Evolutionary conservation across 768 basidiomycete species (phyloP).

Genomic region (Lactarius hengduanensis): DNA sequence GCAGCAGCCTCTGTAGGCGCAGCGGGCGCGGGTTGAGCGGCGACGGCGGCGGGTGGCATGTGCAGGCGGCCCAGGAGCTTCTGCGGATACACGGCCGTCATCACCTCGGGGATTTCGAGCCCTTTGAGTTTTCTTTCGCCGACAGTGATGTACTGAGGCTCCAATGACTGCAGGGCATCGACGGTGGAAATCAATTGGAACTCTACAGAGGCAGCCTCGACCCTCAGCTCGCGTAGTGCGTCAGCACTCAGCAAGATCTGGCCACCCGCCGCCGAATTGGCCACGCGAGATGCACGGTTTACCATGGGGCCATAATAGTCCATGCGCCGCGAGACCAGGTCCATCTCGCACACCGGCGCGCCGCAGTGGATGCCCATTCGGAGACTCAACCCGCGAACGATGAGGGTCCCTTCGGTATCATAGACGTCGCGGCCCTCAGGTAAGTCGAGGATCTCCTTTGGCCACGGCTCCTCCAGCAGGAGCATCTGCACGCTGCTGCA

Average conservation of each 20-base stretch:
- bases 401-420: slow-evolving; percentile 62
- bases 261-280: slow-evolving; percentile 80
- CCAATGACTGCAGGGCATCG: slow-evolving; percentile 72
- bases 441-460: slow-evolving; percentile 87
- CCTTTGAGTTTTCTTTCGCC: slow-evolving; percentile 95
- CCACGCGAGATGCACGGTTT: slow-evolving; percentile 87
- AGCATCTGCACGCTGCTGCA: slow-evolving; percentile 82
- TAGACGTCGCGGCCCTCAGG: slow-evolving; percentile 83
- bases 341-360: slow-evolving; percentile 81
- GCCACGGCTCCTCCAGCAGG: slow-evolving; percentile 84
- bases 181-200: slow-evolving; percentile 46
- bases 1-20: slow-evolving; percentile 29
- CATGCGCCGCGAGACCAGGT: slow-evolving; percentile 83
- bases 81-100: slow-evolving; percentile 82
- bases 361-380: slow-evolving; percentile 99
- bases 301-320: slow-evolving; percentile 98
- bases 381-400: slow-evolving; percentile 87
- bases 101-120: slow-evolving; percentile 82
- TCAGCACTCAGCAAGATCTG: slow-evolving; percentile 92
- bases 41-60: slow-evolving; percentile 25
- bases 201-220: slow-evolving; percentile 51
- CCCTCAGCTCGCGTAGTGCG: slow-evolving; percentile 73
- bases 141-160: slow-evolving; percentile 65
- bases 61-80: slow-evolving; percentile 66
- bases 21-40: slow-evolving; percentile 5